Base-by-base conservation (phyloP, 164 flowering plant species). In the Liriodendron chinense region DNA sequence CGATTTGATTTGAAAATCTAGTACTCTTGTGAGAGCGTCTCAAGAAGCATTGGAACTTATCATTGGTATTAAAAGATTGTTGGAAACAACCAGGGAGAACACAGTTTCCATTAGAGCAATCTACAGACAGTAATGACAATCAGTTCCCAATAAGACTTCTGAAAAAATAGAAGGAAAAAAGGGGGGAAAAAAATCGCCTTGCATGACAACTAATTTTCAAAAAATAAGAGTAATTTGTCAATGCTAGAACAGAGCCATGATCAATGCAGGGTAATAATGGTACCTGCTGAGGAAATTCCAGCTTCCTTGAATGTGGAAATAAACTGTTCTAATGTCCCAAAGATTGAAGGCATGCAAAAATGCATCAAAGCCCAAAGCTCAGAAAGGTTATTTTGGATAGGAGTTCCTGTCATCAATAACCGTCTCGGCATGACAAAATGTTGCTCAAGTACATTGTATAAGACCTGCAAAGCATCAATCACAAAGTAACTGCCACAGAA, bases 321-420 rank as follows among this genome's bases (percentile, higher is more conserved):
- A 69, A 95, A 95, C 81, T 90, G 90, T 67, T 95, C 94, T 76
- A 82, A 72, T 66, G 89, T 86, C 69, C 97, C 96, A 86, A 93
- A 95, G 53, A 92, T 80, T 56, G 79, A 82, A 34, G 99, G 98
- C 97, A 94, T 84, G 81, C 99, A 96, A 76, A 96, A 93, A 86
- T 96, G 98, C 95, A 96, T 75, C 76, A 96, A 80, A 71, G 98
- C 93, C 99, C 99, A 96, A 50, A 96, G 93, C 77, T 96, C 99
- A 76, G 92, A 81, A 47, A 96, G 92, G 75, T 94, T 96, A 79
- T 93, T 96, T 80, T 96, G 99, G 70, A 93, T 87, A n/a, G 99
- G 99, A 69, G 99, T 96, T 25, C 98, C 99, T 68, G 99, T 95
- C 91, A 93, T 83, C 80, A 96, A 77, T 76, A 96, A 82, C 72